Evolutionary conservation across 352 stramenopile species (phyloP), one percentile per base, ranked within the genome.

Genomic region (Globisporangium acanthophoron): DNA sequence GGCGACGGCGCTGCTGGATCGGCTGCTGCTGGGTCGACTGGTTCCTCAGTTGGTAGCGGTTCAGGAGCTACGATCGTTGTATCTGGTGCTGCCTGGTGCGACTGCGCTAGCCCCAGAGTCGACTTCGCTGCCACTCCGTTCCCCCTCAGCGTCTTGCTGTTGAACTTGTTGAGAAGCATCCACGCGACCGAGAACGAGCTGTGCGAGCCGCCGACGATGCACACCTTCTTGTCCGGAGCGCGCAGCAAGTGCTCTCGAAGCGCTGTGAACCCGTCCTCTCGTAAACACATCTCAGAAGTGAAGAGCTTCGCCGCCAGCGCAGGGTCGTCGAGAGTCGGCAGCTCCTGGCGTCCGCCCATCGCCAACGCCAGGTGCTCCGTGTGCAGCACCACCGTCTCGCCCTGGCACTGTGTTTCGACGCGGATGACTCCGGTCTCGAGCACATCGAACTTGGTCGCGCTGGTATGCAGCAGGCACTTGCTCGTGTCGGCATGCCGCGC

Each of bases 151-250:
- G 16, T 15, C 59, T 66, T 40, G 52, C 18, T 39, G 59, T 35
- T 33, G 56, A 81, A 74, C 20, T 74, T 85, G 62, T 93, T 84
- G 29, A 96, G 60, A 41, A 91, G 70, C 41, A 92, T 62, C 86
- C 82, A 94, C 5, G 79, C 79, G 4, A 91, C 79, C 0, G 80
- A 93, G 56, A 96, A 96, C 2, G 87, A 86, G 39, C 80, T 93
- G 67, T 96, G 86, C 0, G 82, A 90, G 15, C 87, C 87, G 12
- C 87, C 87, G 3, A 96, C 73, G 44, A 96, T 84, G 51, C 76
- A 90, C 15, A 94, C 80, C 66, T 92, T 90, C 13, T 58, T 61
- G 7, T 67, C 58, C 15, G 82, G 73, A 16, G 70, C 61, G 15
- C 75, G 58, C 3, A 85, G 57, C 27, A 88, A 70, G 27, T 68